A percentile compares a stretch with the other conserved stretches of the same genome.
Conservation (phyloP, 2,329 filamentous ascomycete genomes). For the Hypoxylon sp. region DNA sequence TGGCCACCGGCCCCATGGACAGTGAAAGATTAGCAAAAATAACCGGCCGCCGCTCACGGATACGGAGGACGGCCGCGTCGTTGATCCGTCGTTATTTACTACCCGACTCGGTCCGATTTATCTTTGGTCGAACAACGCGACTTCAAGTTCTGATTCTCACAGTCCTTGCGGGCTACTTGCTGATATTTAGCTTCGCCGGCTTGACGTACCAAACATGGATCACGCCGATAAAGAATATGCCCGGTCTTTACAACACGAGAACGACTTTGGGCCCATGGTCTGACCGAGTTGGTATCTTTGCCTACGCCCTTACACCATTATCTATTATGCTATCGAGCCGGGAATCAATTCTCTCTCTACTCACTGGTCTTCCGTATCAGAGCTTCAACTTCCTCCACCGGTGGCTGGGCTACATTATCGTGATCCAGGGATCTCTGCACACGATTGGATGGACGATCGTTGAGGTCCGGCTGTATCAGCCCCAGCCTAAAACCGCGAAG, state of each 20-base stretch:
- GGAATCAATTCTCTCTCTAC: conserved; percentile 77
- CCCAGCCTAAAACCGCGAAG: conserved; percentile 73
- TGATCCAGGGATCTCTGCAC: conserved; percentile 76
- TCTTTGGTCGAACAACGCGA: conserved; percentile 79
- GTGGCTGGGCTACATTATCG: conserved; percentile 82
- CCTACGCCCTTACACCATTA: conserved; percentile 81
- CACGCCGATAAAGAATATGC: conserved; percentile 73
- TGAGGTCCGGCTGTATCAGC: conserved; percentile 77
- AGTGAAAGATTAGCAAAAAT: conserved; percentile 38
- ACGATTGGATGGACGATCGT: conserved; percentile 80
- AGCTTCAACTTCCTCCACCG: conserved; percentile 84
- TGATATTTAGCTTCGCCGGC: conserved; percentile 78
- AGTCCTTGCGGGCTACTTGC: conserved; percentile 72
- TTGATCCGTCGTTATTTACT: conserved; percentile 69
- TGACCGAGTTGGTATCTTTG: conserved; percentile 78
- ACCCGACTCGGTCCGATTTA: conserved; percentile 67
- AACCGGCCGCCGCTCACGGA: conserved; percentile 44
- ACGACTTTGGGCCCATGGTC: conserved; percentile 76
- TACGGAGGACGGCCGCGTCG: conserved; percentile 59
- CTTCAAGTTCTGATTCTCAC: conserved; percentile 76
- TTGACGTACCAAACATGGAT: conserved; percentile 79
- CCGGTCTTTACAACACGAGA: conserved; percentile 73
- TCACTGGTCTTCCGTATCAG: conserved; percentile 82
- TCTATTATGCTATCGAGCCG: conserved; percentile 77
- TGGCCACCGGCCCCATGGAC: conserved; percentile 36